Evolutionary conservation across 192 early-diverging fungal species (phyloP).

Genomic region (Gaertneriomyces semiglobifer): DNA sequence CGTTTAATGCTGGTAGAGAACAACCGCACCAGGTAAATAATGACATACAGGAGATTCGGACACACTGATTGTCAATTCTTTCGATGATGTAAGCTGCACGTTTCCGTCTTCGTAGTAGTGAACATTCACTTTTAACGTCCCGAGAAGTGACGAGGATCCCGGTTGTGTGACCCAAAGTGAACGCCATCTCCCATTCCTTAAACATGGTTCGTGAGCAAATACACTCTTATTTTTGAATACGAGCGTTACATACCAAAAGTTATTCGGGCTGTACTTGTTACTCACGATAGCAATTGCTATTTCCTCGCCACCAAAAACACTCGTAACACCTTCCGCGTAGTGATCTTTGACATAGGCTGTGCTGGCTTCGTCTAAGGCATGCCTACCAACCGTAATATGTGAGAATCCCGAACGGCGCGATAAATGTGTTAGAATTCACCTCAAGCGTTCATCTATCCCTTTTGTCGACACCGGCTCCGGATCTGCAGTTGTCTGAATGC

Average conservation of each 20-base stretch:
- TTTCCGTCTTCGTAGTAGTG: conserved; percentile 99
- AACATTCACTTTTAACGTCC: conserved; percentile 72
- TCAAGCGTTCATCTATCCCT: conserved; percentile 33
- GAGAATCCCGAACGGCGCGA: too few species aligned
- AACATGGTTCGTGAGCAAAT: not conserved
- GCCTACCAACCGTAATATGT: conserved; percentile 14
- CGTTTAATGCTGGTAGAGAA: too few species aligned
- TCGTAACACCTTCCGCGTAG: conserved; percentile 69
- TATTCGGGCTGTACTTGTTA: conserved; percentile 89
- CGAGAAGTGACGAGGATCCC: conserved; percentile 60
- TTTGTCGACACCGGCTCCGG: conserved; percentile 36
- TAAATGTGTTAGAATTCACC: not conserved
- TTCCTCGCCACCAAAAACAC: conserved; percentile 62
- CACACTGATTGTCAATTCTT: conserved; percentile 50
- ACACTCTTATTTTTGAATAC: not conserved
- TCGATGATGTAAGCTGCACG: conserved; percentile 84
- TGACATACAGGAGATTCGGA: not conserved
- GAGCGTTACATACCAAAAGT: conserved; percentile 76
- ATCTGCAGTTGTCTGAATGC: conserved; percentile 46
- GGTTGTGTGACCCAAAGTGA: conserved; percentile 72
- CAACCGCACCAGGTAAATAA: too few species aligned
- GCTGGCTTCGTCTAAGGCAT: conserved; percentile 61
- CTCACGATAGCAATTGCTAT: conserved; percentile 69
- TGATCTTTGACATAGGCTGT: conserved; percentile 68
- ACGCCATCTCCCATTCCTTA: conserved; percentile 89